These are phyloP conservation scores for Sistotremastrum suecicum DNA, from an alignment of 768 basidiomycete species.

Conservation along the genomic window DNA sequence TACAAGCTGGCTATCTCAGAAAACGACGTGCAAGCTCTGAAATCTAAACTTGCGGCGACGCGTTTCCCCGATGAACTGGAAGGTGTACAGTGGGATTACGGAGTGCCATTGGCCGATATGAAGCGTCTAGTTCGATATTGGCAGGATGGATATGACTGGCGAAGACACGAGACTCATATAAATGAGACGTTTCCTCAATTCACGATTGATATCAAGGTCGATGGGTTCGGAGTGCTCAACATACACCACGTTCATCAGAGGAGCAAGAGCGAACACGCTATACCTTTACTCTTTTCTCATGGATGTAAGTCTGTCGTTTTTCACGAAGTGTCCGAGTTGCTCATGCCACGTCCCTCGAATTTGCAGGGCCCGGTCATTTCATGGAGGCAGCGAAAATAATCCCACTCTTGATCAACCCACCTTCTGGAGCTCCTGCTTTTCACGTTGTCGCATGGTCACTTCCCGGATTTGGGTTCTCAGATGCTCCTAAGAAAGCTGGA, in stretches of 20 bases:
- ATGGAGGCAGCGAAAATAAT: conserved; percentile 21
- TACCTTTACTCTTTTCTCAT: conserved; percentile 7
- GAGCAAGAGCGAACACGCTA: conserved; percentile 16
- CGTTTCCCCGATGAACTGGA: conserved; percentile 6
- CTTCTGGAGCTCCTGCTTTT: conserved; percentile 18
- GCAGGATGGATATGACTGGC: conserved; percentile 5
- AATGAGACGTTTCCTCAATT: conserved; percentile 5
- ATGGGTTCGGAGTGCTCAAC: conserved; percentile 4
- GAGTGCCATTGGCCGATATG: conserved; percentile 4
- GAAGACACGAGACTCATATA: conserved; percentile 1
- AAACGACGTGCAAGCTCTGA: not conserved
- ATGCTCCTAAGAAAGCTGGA: conserved; percentile 17
- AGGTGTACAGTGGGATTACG: conserved; percentile 5
- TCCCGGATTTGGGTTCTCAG: conserved; percentile 21
- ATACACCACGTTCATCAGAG: conserved; percentile 3
- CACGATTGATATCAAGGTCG: conserved; percentile 5
- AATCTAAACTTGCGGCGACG: not conserved
- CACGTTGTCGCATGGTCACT: conserved; percentile 20
- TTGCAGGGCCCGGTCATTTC: conserved; percentile 20
- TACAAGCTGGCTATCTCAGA: conserved; percentile 2
- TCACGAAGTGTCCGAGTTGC: no score
- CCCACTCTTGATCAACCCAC: conserved; percentile 14
- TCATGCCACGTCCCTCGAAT: no score
- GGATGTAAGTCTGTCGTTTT: not conserved
- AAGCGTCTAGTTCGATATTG: conserved; percentile 2